Evolutionary conservation across 176 grass and related monocot species (phyloP), one percentile per base, ranked within the genome.

Genomic region (Oropetium thomaeum): DNA sequence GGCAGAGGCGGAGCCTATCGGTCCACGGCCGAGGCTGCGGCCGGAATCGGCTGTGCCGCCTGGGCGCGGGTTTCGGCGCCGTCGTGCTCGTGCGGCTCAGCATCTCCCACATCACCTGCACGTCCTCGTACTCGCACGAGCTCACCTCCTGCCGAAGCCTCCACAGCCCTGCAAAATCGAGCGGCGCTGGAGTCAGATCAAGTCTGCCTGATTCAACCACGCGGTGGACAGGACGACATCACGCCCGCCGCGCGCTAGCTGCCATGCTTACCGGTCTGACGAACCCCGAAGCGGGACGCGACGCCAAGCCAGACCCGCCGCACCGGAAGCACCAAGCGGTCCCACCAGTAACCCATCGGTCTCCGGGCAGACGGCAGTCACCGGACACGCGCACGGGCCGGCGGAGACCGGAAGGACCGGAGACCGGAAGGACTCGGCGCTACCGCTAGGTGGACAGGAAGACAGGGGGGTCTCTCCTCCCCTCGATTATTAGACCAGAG

Each of bases 61-160:
- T 65, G 49, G 82, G 28, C n/a, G 75, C 26, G 9, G 73, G 25
- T 27, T 71, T 37, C 63, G 79, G 52, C 13, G 73, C 16, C 27
- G 73, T 58, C 25, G 66, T 15, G n/a, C n/a, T n/a, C 19, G 79
- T 84, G 33, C 83, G 83, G 76, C 92, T 97, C 48, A 98, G 96
- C 87, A 98, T 91, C 79, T 94, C 96, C 96, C 96, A 94, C 96
- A 98, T 95, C 76, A 98, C 96, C 42, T 78, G 96, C 79, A 98
- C 96, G 81, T 98, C 96, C 72, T 92, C 96, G 82, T 98, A 98
- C 78, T 95, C 96, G 86, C 96, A 98, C 82, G 96, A 92, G 89
- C 96, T 92, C 81, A 98, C 91, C 84, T 98, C 96, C 71, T 93
- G 82, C 91, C 91, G 79, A 51, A 98, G 86, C 59, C 91, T 79